Percentiles rank a stretch among this genome's conserved stretches.
phyloP scores from a whole-genome alignment of 129 eudicot species.

The Gnaphalium uliginosum region DNA sequence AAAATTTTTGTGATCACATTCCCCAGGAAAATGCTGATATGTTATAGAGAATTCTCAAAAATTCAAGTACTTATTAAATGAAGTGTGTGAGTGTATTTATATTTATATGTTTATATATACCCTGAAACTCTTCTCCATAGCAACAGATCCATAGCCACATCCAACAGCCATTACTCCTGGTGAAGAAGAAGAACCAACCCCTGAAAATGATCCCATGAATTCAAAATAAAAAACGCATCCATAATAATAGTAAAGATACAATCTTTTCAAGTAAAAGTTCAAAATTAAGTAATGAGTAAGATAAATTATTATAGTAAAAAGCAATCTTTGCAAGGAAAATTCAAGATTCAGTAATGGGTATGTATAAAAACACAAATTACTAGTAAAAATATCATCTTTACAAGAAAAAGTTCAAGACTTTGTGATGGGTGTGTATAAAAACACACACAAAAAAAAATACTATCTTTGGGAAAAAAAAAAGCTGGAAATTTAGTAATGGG shows the following conservation, averaged over 20 bases:
- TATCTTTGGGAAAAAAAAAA: background rate
- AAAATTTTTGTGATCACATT: background rate
- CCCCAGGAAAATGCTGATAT: conserved; percentile 14
- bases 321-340: background rate
- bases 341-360: background rate
- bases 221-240: background rate
- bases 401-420: background rate
- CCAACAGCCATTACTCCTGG: conserved; percentile 51
- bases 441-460: background rate
- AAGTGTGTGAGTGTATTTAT: conserved; percentile 18
- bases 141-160: conserved; percentile 84
- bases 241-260: conserved; percentile 12
- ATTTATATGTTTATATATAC: conserved; percentile 34
- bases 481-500: background rate
- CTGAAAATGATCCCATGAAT: conserved; percentile 33
- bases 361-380: background rate
- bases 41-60: too few relatives aligned
- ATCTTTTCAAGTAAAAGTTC: background rate
- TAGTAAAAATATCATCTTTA: background rate
- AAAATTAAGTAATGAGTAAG: background rate
- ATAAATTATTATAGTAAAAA: conserved; percentile 6
- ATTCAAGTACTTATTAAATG: background rate
- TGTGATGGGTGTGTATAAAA: conserved; percentile 8
- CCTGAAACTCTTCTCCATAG: conserved; percentile 94
- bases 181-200: conserved; percentile 59